Evolutionary conservation across 2,329 filamentous ascomycete species (phyloP).

Genomic region (Massarina eburnea): DNA sequence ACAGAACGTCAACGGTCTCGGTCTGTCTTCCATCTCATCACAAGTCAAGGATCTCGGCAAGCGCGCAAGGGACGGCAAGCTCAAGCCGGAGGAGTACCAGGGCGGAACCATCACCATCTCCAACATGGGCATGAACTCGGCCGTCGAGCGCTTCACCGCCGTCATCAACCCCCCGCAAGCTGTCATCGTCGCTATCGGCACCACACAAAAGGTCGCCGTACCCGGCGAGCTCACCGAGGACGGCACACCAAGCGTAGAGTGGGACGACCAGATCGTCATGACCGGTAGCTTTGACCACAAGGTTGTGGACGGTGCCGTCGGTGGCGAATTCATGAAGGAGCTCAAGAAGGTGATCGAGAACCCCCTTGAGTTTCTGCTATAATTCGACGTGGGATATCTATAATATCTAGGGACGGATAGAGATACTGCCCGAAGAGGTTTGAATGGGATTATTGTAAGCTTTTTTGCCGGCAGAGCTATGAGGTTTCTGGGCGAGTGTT

Average conservation of each 20-base stretch:
- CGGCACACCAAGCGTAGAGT: constrained; percentile 72
- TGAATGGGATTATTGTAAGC: background rate
- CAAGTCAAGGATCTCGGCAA: constrained; percentile 96
- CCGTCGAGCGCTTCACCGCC: constrained; percentile 94
- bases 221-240: constrained; percentile 78
- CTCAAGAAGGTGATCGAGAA: constrained; percentile 98
- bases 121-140: constrained; percentile 99
- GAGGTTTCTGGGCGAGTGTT: constrained; percentile 4
- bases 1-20: constrained; percentile 81
- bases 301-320: constrained; percentile 94
- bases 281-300: constrained; percentile 99
- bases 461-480: background rate
- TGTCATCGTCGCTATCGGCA: constrained; percentile 91
- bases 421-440: too few relatives aligned
- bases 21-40: constrained; percentile 83
- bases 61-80: constrained; percentile 93
- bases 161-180: constrained; percentile 99
- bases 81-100: constrained; percentile 99
- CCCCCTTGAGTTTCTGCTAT: constrained; percentile 91
- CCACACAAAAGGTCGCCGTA: constrained; percentile 91
- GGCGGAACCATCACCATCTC: constrained; percentile 98
- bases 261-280: constrained; percentile 96
- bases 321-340: constrained; percentile 94
- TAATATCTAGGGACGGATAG: constrained; percentile 13
- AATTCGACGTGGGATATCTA: constrained; percentile 31